Base-by-base conservation (phyloP, 371 early-diverging fungal genomes). In the Umbelopsis sp. region DNA sequence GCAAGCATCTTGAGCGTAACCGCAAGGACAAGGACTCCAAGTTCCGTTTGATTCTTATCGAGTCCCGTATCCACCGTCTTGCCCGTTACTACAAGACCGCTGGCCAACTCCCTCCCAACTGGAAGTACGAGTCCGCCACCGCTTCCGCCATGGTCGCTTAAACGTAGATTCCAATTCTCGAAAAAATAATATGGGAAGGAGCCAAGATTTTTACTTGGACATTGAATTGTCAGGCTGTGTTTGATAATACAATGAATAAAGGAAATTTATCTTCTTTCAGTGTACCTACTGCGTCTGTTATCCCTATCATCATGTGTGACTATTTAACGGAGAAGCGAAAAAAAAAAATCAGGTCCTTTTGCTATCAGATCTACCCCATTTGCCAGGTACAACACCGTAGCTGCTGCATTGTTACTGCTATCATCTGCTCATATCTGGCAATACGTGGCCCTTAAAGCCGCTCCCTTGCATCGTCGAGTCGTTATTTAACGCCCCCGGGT, bases 31-130 rank as follows among this genome's bases (percentile, higher is more conserved):
- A 88, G 78, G 99, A 98, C 87, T 90, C 97, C 86, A 99, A 99
- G 94, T 99, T 97, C 93, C 96, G 99, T 79, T 91, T 99, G 74
- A 98, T 98, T 92, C 89, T 99, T 65, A 93, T 97, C 74, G 99
- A 99, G 86, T 97, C 99, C 72, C 93, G 99, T 90, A 94, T 99
- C 82, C 97, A 97, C 91, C 96, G 99, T 90, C 93, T 99, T 74
- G 93, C 97, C 75, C 96, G 99, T 80, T 99, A 99, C 95, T 99
- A 99, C 96, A 99, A 98, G 94, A 95, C 93, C 79, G 88, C 92
- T 77, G 98, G 98, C 75, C 93, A 94, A 86, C 89, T 99, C 74
- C 93, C 99, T 73, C 95, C 98, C 74, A 98, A 92, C 92, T 99
- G 99, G 99, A 98, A 97, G 86, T 98, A 97, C 86, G 91, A 92